Evolutionary conservation across 2,329 filamentous ascomycete species (phyloP).

Genomic region (Helicocarpus griseus): DNA sequence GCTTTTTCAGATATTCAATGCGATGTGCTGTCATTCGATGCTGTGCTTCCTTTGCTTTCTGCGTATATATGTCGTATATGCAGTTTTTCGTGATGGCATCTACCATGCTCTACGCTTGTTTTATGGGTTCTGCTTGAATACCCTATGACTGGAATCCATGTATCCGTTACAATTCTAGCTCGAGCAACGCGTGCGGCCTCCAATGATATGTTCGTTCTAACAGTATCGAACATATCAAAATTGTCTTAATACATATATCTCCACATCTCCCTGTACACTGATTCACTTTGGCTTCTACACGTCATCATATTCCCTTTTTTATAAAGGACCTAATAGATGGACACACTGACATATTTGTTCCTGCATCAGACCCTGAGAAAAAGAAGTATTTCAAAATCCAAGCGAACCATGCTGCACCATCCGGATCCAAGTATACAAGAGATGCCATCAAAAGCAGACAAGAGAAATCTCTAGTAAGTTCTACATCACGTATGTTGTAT

Average conservation of each 20-base stretch:
- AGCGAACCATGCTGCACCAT: slow-evolving; percentile 40
- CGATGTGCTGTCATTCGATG: not conserved
- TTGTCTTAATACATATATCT: no score
- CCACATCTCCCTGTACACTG: no score
- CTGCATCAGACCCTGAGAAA: slow-evolving; percentile 39
- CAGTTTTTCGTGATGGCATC: not conserved
- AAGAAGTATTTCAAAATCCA: slow-evolving; percentile 62
- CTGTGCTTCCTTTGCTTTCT: not conserved
- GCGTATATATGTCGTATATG: not conserved
- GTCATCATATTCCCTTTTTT: no score
- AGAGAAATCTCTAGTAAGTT: slow-evolving; percentile 2
- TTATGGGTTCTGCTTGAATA: no score
- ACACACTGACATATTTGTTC: not conserved
- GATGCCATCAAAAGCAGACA: slow-evolving; percentile 6
- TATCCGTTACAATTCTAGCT: no score
- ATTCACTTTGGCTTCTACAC: no score
- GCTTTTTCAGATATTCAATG: not conserved
- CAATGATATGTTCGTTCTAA: no score
- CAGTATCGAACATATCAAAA: no score
- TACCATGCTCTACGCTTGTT: no score
- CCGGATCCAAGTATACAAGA: slow-evolving; percentile 13
- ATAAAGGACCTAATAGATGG: no score
- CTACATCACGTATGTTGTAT: not conserved
- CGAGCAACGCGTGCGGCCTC: no score
- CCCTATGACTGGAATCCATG: no score